These are phyloP conservation scores for Leishmania lainsoni DNA, from an alignment of 208 protist genomes.

Conservation along the genomic window DNA sequence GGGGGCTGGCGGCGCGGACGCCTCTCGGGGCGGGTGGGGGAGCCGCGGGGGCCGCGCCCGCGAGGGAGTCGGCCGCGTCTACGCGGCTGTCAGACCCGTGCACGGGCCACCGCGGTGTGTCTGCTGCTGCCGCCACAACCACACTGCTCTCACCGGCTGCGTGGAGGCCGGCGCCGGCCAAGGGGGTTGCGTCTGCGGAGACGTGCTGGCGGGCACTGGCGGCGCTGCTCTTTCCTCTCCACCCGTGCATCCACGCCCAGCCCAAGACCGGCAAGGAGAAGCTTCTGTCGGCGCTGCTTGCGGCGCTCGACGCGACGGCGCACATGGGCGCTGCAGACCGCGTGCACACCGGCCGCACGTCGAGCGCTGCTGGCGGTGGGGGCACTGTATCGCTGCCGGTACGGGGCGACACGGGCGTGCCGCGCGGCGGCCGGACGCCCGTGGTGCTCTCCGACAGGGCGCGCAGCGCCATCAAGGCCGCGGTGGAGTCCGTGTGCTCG, in stretches of 20 bases:
- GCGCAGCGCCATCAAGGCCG: constrained; percentile 34
- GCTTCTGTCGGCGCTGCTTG: constrained; percentile 34
- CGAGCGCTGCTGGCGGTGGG: neutral
- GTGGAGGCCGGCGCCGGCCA: too few species aligned
- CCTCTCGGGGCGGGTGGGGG: too few species aligned
- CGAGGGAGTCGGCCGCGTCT: too few species aligned
- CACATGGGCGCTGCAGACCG: neutral
- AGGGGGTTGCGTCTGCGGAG: constrained; percentile 4
- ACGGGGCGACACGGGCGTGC: neutral
- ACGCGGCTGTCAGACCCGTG: too few species aligned
- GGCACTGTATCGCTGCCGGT: neutral
- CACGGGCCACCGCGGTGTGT: too few species aligned
- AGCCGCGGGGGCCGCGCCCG: too few species aligned
- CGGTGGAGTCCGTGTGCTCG: constrained; percentile 59
- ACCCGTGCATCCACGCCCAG: constrained; percentile 32
- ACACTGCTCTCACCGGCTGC: too few species aligned
- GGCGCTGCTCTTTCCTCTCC: constrained; percentile 39
- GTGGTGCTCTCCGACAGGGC: constrained; percentile 16
- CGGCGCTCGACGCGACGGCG: constrained; percentile 30
- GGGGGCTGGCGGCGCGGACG: neutral
- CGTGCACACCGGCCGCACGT: neutral
- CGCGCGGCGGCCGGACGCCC: neutral
- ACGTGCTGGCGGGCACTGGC: constrained; percentile 57
- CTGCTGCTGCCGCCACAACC: too few species aligned
- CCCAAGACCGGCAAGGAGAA: constrained; percentile 43